Conservation (phyloP, 148 eudicot species). For the Amaranthus palmeri region DNA sequence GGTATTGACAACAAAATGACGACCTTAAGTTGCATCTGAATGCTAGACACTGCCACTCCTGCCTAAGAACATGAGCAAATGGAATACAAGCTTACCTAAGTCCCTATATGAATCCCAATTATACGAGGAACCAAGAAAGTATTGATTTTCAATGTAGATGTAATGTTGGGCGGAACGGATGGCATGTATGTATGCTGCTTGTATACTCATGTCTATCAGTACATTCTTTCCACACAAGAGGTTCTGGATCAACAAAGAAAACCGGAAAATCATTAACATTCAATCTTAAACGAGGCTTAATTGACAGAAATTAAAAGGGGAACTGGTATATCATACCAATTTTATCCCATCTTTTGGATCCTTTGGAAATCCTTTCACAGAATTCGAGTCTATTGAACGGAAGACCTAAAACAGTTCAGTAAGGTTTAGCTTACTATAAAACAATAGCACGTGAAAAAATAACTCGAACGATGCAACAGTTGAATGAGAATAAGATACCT, state of each 20-base stretch:
- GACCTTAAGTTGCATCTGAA: too few relatives aligned
- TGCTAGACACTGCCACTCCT: too few relatives aligned
- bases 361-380: conserved; percentile 86
- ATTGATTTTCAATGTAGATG: conserved; percentile 90
- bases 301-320: neutral
- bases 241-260: conserved; percentile 40
- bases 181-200: conserved; percentile 74
- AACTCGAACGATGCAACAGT: neutral
- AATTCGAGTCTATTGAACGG: conserved; percentile 95
- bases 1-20: too few relatives aligned
- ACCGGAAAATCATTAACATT: conserved; percentile 3
- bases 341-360: conserved; percentile 67
- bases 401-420: conserved; percentile 44
- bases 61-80: too few relatives aligned
- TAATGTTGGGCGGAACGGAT: conserved; percentile 83
- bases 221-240: conserved; percentile 87
- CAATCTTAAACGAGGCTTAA: neutral
- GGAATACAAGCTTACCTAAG: conserved; percentile 33
- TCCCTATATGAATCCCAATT: conserved; percentile 61
- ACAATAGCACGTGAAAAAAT: neutral
- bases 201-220: conserved; percentile 94
- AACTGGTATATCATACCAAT: conserved; percentile 34
- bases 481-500: conserved; percentile 35
- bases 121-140: conserved; percentile 87
- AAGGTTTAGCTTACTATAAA: neutral